Base-by-base conservation (phyloP, 202 grass and related monocot genomes). In the Zoysia matrella region DNA sequence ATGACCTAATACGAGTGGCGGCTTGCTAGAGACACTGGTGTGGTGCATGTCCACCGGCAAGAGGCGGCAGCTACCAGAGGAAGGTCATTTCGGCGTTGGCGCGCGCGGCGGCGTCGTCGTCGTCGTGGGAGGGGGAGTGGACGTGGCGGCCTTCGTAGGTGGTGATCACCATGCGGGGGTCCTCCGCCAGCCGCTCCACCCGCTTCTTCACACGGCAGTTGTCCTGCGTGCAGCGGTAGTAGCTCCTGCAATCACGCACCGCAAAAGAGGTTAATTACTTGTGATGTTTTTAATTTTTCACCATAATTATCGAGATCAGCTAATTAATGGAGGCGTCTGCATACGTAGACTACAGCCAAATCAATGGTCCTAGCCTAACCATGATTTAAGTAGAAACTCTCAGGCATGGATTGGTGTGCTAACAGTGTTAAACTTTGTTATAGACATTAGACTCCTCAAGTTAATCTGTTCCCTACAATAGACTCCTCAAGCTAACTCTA, bases 111-210 rank as follows among this genome's bases (percentile, higher is more conserved):
- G 91, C 91, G 53, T 91, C 87, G 44, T 91, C 91, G 0, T 97
- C 91, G 15, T 97, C 94, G 47, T 65, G 91, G 54, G 94, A 97
- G 0, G 94, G 22, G 22, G 22, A 30, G 22, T 30, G 22, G 22
- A 30, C 22, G 22, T 30, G 22, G 22, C 22, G 22, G 22, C 22
- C 22, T 30, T 30, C 22, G 22, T 30, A 30, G 22, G 22, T 30
- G 22, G 94, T 97, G 87, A 97, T 97, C 57, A 97, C 94, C 94
- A 97, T 97, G 71, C 94, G 84, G 1, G 94, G 94, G 75, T 97
- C 94, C 62, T 97, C 94, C 30, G 89, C 94, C 51, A 94, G 79
- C 78, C 94, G 84, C 86, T 97, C 94, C 64, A 97, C 91, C 11
- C 94, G 80, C 79, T 97, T 97, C 87, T 97, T 97, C 75, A 97